Conservation (phyloP, 23 red algal genomes). For the Cyanidium caldarium region DNA sequence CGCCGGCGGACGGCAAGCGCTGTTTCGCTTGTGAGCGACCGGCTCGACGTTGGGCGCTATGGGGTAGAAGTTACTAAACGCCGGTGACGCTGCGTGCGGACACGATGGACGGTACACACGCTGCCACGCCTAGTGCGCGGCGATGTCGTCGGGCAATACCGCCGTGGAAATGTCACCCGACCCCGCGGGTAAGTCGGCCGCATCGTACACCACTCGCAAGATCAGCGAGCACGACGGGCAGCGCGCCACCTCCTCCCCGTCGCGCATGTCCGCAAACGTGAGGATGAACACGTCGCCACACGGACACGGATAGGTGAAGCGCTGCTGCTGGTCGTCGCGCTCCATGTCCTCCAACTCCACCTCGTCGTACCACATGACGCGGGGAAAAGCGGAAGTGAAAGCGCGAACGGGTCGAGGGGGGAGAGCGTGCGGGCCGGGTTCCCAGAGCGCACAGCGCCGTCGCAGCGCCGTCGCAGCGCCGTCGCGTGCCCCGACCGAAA, state of each 20-base stretch:
- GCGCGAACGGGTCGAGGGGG: too few species aligned
- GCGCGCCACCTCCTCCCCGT: conserved; percentile 67
- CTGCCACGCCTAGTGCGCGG: too few species aligned
- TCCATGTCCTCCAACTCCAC: conserved; percentile 97
- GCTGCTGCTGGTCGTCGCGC: conserved; percentile 20
- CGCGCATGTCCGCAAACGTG: conserved; percentile 37
- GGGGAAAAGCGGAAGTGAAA: too few species aligned
- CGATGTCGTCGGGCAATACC: too few species aligned
- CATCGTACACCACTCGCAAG: conserved; percentile 69
- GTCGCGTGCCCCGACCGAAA: too few species aligned
- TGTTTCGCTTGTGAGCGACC: conserved; percentile 69
- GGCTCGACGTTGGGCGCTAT: conserved; percentile 49
- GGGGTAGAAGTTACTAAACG: conserved; percentile 91
- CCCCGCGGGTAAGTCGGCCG: conserved; percentile 11
- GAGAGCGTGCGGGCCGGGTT: too few species aligned
- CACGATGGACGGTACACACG: too few species aligned
- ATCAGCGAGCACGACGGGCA: conserved; percentile 84
- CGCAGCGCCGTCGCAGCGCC: too few species aligned
- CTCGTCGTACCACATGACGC: too few species aligned
- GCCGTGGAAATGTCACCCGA: too few species aligned
- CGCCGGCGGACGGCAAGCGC: background rate
- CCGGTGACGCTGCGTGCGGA: too few species aligned
- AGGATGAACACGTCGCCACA: conserved; percentile 89
- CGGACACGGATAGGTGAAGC: conserved; percentile 70
- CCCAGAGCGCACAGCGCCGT: too few species aligned